phyloP scores from a whole-genome alignment of 2,329 filamentous ascomycete genomes.

The Elsinoe necatrix region DNA sequence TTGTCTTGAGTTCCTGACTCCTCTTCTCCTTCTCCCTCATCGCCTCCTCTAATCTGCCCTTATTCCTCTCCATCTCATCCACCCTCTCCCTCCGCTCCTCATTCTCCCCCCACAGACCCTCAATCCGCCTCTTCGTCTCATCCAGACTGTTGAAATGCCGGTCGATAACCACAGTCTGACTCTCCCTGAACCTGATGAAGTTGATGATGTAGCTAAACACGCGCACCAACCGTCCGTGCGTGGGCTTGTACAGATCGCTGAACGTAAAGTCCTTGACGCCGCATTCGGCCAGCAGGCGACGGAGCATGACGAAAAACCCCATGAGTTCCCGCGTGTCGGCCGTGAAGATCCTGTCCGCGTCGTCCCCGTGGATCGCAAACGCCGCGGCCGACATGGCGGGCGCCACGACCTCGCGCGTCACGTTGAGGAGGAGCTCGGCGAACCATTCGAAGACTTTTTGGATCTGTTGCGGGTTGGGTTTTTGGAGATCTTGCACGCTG shows the following conservation, averaged over 20 bases:
- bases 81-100: constrained; percentile 75
- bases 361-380: constrained; percentile 77
- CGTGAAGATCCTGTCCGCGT: constrained; percentile 67
- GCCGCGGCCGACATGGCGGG: constrained; percentile 90
- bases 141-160: constrained; percentile 89
- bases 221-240: constrained; percentile 80
- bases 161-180: constrained; percentile 80
- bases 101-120: constrained; percentile 76
- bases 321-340: constrained; percentile 86
- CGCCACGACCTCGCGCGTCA: constrained; percentile 84
- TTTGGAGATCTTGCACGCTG: constrained; percentile 75
- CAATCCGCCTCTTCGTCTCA: constrained; percentile 76
- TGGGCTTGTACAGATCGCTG: constrained; percentile 82
- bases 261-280: constrained; percentile 92
- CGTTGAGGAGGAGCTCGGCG: constrained; percentile 85
- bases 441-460: constrained; percentile 99
- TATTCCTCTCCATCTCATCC: constrained; percentile 70
- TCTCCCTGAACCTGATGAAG: constrained; percentile 94
- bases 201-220: constrained; percentile 98
- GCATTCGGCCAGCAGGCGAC: constrained; percentile 71
- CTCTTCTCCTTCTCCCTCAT: constrained; percentile 76
- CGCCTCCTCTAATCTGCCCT: constrained; percentile 70
- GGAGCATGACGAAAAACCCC: constrained; percentile 85
- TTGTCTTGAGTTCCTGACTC: constrained; percentile 79
- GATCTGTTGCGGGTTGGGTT: constrained; percentile 87